phyloP scores from a whole-genome alignment of 106 monocot species.

The Acanthochlamys bracteata region DNA sequence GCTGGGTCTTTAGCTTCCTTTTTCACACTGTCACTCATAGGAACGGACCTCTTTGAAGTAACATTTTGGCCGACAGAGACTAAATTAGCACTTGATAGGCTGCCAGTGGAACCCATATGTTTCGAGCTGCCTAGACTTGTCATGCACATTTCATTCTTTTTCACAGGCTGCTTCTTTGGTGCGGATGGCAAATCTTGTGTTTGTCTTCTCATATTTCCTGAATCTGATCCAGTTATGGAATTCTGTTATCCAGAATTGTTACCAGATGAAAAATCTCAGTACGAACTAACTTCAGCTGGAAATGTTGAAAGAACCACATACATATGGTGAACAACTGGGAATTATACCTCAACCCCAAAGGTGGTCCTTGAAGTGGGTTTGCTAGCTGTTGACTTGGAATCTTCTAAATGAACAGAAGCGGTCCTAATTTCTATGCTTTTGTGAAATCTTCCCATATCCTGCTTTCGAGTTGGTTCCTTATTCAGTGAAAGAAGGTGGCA shows the following conservation, averaged over 20 bases:
- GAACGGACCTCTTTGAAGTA: conserved; percentile 19
- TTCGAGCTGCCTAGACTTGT: conserved; percentile 13
- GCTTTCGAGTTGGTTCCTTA: conserved; percentile 8
- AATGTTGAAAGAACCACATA: background rate
- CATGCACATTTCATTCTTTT: conserved; percentile 2
- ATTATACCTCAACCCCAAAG: conserved; percentile 10
- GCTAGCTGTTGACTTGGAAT: background rate
- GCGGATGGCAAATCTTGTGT: conserved; percentile 8
- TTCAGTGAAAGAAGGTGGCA: conserved; percentile 5
- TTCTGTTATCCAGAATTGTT: conserved; percentile 7
- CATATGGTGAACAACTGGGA: background rate
- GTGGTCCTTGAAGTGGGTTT: conserved; percentile 4
- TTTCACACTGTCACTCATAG: conserved; percentile 13
- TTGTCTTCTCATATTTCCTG: conserved; percentile 11
- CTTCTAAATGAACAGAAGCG: conserved; percentile 2
- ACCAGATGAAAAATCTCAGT: background rate
- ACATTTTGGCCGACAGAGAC: background rate
- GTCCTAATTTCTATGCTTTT: conserved; percentile 3
- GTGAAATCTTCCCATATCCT: conserved; percentile 2
- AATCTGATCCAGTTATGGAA: background rate
- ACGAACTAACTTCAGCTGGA: background rate
- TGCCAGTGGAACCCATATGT: conserved; percentile 12
- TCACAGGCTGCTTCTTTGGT: conserved; percentile 10
- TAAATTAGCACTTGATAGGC: conserved; percentile 1
- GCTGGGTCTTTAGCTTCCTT: conserved; percentile 20